A percentile compares a stretch with the other conserved stretches of the same genome.
phyloP scores from a whole-genome alignment of 805 yeast genomes.

The Naumovozyma dairenensis region DNA sequence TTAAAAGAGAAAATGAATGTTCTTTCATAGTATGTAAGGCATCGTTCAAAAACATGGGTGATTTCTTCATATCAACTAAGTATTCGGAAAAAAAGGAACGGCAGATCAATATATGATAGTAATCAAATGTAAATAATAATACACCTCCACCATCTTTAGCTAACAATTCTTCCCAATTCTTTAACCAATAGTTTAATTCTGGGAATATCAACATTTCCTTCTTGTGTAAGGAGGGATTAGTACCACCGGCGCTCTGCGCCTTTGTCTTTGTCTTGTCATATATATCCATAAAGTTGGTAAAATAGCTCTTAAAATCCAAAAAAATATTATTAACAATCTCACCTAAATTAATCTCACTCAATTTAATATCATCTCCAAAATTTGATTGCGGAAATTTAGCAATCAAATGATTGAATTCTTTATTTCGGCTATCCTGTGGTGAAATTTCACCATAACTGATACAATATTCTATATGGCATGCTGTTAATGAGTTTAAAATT shows the following conservation, averaged over 20 bases:
- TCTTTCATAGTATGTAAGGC: slow-evolving; percentile 35
- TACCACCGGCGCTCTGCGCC: too few relatives aligned
- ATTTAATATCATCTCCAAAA: slow-evolving; percentile 45
- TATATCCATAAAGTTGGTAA: slow-evolving; percentile 6
- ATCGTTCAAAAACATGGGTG: slow-evolving; percentile 20
- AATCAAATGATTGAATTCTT: slow-evolving; percentile 35
- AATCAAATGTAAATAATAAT: slow-evolving; percentile 39
- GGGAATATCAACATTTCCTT: slow-evolving; percentile 15
- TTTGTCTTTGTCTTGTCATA: neutral
- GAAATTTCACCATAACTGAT: slow-evolving; percentile 37
- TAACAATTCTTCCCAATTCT: slow-evolving; percentile 36
- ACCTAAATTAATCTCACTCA: slow-evolving; percentile 39
- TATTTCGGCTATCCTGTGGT: slow-evolving; percentile 18
- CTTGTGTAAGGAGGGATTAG: neutral
- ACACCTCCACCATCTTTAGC: slow-evolving; percentile 41
- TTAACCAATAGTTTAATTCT: slow-evolving; percentile 38
- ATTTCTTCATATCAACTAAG: slow-evolving; percentile 16
- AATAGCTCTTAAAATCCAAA: slow-evolving; percentile 21
- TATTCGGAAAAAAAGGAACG: slow-evolving; percentile 28
- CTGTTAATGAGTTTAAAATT: slow-evolving; percentile 43
- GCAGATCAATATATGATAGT: slow-evolving; percentile 37
- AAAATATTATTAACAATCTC: slow-evolving; percentile 25
- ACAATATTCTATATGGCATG: slow-evolving; percentile 42
- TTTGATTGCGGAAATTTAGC: slow-evolving; percentile 41
- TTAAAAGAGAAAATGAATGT: slow-evolving; percentile 37